phyloP scores from a whole-genome alignment of 331 rosid genomes.

The Erythrophleum ivorense region DNA sequence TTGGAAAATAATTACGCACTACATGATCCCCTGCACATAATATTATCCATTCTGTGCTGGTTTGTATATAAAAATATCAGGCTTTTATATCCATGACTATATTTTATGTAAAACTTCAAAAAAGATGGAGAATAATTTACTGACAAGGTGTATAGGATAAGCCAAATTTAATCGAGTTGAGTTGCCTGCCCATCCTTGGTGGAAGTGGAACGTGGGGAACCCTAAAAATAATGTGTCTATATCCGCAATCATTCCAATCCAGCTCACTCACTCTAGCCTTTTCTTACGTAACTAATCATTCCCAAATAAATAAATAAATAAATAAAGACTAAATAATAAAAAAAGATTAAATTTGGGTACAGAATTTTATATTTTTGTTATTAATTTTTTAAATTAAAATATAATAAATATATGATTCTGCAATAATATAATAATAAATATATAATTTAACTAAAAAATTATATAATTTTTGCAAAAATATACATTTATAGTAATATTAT shows the following conservation, averaged over 20 bases:
- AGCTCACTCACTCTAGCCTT: constrained; percentile 36
- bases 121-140: not conserved
- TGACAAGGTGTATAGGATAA: constrained; percentile 18
- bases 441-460: too few relatives aligned
- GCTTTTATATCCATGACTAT: not conserved
- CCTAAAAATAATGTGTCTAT: constrained; percentile 68
- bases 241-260: constrained; percentile 53
- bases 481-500: too few relatives aligned
- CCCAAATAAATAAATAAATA: not conserved
- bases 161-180: constrained; percentile 27
- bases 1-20: not conserved
- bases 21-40: not conserved
- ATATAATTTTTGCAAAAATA: too few relatives aligned
- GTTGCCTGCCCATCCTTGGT: constrained; percentile 42
- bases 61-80: not conserved
- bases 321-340: too few relatives aligned
- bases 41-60: not conserved
- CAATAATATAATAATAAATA: too few relatives aligned
- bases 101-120: not conserved
- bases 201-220: constrained; percentile 76
- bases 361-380: too few relatives aligned
- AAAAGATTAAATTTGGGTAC: too few relatives aligned
- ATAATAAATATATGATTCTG: too few relatives aligned
- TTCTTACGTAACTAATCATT: not conserved
- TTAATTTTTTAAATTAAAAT: too few relatives aligned